These are phyloP conservation scores for Penicillium parvum DNA, from an alignment of 495 filamentous ascomycete genomes.

Conservation along the genomic window DNA sequence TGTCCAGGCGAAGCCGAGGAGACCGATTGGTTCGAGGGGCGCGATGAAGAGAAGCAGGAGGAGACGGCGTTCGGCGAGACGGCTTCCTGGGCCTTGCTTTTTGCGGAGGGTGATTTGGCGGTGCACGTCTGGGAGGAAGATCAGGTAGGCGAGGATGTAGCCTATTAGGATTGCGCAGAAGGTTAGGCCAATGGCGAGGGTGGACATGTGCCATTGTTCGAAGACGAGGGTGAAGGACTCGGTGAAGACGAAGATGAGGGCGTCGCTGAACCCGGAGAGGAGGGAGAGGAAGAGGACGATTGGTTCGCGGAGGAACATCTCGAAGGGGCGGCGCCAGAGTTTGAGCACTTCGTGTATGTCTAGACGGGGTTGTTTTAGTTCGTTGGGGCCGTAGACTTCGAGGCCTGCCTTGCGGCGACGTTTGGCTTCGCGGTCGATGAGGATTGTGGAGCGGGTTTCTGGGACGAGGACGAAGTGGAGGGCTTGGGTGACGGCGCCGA, in stretches of 20 bases:
- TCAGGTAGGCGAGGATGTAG: constrained; percentile 59
- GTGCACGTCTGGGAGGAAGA: constrained; percentile 60
- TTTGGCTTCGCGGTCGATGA: constrained; percentile 64
- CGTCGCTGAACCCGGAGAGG: constrained; percentile 72
- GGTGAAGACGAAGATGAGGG: constrained; percentile 78
- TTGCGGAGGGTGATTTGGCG: constrained; percentile 45
- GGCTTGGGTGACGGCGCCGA: constrained; percentile 59
- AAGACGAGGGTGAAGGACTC: constrained; percentile 64
- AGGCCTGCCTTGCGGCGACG: constrained; percentile 56
- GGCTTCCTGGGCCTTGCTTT: constrained; percentile 45
- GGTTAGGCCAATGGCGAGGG: constrained; percentile 52
- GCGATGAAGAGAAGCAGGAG: constrained; percentile 56
- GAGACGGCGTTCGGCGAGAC: constrained; percentile 55
- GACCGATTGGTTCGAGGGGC: constrained; percentile 60
- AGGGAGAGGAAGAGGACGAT: constrained; percentile 70
- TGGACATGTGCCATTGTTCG: constrained; percentile 56
- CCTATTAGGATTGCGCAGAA: constrained; percentile 63
- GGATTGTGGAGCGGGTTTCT: constrained; percentile 63
- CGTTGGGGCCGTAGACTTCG: constrained; percentile 60
- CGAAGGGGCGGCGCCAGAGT: constrained; percentile 69
- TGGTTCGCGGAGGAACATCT: constrained; percentile 73
- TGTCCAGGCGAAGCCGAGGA: constrained; percentile 68
- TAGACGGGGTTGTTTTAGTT: constrained; percentile 50
- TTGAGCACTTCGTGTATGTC: constrained; percentile 50
- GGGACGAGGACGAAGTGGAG: constrained; percentile 61